Evolutionary conservation across 805 yeast species (phyloP), one percentile per base, ranked within the genome.

Genomic region (Candida nanaspora): DNA sequence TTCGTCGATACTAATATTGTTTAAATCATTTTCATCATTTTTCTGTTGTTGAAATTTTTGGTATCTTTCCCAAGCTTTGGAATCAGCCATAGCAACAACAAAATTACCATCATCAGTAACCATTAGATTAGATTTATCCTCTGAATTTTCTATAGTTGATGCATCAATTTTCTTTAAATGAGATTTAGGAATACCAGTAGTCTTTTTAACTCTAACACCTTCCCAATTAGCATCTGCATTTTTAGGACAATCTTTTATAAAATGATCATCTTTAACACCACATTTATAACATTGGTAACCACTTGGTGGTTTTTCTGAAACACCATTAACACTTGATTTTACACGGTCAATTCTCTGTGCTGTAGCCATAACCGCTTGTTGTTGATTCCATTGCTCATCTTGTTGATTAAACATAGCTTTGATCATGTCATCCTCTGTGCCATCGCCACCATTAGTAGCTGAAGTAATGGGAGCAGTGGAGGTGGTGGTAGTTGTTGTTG

Each of bases 151-250:
- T n/a, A 33, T 21, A 6, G 30, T 26, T 25, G 37, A 26, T 56
- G 85, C 85, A 15, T 85, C 86, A 7, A 93, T 80, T 0, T 95
- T 82, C 50, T 87, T 84, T 61, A 93, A 76, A 61, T 87, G 87
- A 27, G 94, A 82, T 61, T 82, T 84, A 2, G 99, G 99, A 55
- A 93, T 93, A 80, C 99, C 99, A 0, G 98, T 93, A 0, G 97
- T 89, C 51, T 95, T 75, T 52, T 86, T 83, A 37, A 93, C 83
- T 45, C 94, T 73, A 55, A 86, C 86, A 16, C 95, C 95, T 56
- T 91, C 98, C 73, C 88, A 88, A 51, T 79, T 85, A 2, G 96
- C 96, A 62, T 91, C 98, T 34, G 77, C 79, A 54, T 86, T 83
- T 3, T 95, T 86, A 0, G 99, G 98, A 68, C 99, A 93, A 52